Percentiles rank a stretch among this genome's conserved stretches.
These are phyloP conservation scores for Calonectria crousiana DNA, from an alignment of 2,329 filamentous ascomycete genomes.

Conservation along the genomic window DNA sequence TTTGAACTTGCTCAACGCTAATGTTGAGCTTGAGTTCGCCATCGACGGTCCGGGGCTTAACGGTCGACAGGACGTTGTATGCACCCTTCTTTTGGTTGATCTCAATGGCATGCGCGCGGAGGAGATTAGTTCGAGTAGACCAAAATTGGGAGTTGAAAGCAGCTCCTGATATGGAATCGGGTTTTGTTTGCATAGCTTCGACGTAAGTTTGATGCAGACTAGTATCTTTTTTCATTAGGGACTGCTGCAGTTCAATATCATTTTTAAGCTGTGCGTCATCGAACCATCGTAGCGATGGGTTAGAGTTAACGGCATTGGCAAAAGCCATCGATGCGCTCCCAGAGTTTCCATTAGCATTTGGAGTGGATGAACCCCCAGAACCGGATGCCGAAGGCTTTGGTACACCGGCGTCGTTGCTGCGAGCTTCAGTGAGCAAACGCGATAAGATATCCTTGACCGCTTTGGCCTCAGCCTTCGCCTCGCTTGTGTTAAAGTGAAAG, in stretches of 20 bases:
- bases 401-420: slow-evolving; percentile 65
- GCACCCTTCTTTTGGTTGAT: slow-evolving; percentile 86
- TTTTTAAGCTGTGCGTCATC: slow-evolving; percentile 82
- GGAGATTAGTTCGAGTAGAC: slow-evolving; percentile 86
- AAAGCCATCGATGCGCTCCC: slow-evolving; percentile 77
- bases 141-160: slow-evolving; percentile 95
- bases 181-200: slow-evolving; percentile 85
- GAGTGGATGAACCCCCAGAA: slow-evolving; percentile 44
- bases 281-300: slow-evolving; percentile 75
- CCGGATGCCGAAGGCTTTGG: slow-evolving; percentile 58
- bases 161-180: slow-evolving; percentile 81
- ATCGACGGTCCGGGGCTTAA: slow-evolving; percentile 73
- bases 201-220: slow-evolving; percentile 86
- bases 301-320: slow-evolving; percentile 74
- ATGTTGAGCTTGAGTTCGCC: slow-evolving; percentile 82
- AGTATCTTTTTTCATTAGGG: slow-evolving; percentile 84
- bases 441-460: slow-evolving; percentile 86
- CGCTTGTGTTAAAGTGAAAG: slow-evolving; percentile 88
- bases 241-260: slow-evolving; percentile 88
- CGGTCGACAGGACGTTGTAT: slow-evolving; percentile 92
- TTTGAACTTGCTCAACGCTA: slow-evolving; percentile 89
- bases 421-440: slow-evolving; percentile 77
- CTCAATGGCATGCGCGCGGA: slow-evolving; percentile 93
- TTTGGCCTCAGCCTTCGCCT: slow-evolving; percentile 87
- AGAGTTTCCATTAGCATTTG: slow-evolving; percentile 42